A percentile compares a stretch with the other conserved stretches of the same genome.
These are phyloP conservation scores for Kurtzmaniella quercitrusa DNA, from an alignment of 1,139 yeast genomes.

Conservation along the genomic window DNA sequence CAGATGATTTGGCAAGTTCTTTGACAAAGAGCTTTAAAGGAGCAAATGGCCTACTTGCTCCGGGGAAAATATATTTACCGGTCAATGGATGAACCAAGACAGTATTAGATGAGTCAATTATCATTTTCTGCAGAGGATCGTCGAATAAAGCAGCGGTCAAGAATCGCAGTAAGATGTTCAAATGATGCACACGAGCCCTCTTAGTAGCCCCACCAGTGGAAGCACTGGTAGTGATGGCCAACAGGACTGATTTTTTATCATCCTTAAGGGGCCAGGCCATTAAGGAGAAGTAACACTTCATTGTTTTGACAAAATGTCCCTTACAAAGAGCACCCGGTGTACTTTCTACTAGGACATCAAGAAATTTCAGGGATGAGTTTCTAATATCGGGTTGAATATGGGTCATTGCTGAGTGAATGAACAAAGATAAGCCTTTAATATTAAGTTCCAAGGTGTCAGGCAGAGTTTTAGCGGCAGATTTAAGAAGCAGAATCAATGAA, in stretches of 20 bases:
- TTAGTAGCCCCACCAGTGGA: constrained; percentile 36
- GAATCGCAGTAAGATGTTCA: constrained; percentile 41
- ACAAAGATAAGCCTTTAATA: constrained; percentile 60
- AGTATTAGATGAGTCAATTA: constrained; percentile 8
- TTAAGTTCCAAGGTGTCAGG: constrained; percentile 64
- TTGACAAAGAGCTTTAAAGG: constrained; percentile 50
- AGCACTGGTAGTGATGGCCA: constrained; percentile 43
- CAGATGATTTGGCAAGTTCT: constrained; percentile 18
- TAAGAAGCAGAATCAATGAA: constrained; percentile 50
- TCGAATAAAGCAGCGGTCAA: constrained; percentile 36
- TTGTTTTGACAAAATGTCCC: constrained; percentile 54
- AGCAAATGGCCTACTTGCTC: constrained; percentile 55
- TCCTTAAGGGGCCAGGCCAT: constrained; percentile 55
- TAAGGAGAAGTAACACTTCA: constrained; percentile 53
- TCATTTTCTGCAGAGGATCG: constrained; percentile 5
- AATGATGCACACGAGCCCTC: constrained; percentile 38
- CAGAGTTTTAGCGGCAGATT: constrained; percentile 46
- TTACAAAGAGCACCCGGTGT: constrained; percentile 49
- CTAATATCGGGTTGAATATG: constrained; percentile 77
- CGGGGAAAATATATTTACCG: constrained; percentile 49
- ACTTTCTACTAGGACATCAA: constrained; percentile 48
- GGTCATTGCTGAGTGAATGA: constrained; percentile 92
- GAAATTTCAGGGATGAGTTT: constrained; percentile 62
- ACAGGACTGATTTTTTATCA: constrained; percentile 41
- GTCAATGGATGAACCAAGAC: constrained; percentile 41